Conservation (phyloP, 257 asterid species). For the Ophiorrhiza pumila region DNA sequence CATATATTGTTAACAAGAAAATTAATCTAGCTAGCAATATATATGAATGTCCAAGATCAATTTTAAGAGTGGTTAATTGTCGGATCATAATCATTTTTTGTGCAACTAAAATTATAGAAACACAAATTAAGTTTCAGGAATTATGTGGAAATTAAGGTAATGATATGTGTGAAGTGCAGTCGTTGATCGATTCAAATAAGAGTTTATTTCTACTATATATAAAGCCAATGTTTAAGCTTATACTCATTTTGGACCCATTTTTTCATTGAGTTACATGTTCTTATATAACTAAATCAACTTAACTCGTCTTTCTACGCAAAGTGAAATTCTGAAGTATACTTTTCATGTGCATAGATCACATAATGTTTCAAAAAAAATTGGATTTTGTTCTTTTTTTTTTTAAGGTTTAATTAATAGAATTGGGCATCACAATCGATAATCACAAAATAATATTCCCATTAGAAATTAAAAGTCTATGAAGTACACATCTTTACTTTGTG, state of each 20-base stretch:
- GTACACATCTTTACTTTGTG: conserved; percentile 4
- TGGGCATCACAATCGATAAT: not conserved
- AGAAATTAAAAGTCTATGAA: not conserved
- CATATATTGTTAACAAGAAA: too few relatives aligned
- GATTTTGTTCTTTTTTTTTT: not conserved
- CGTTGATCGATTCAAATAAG: not conserved
- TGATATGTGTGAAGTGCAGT: not conserved
- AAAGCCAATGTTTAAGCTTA: too few relatives aligned
- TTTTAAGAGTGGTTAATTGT: too few relatives aligned
- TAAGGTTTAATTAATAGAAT: not conserved
- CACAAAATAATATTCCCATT: not conserved
- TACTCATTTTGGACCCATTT: not conserved
- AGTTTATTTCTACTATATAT: not conserved
- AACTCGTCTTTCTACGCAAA: too few relatives aligned
- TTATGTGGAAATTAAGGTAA: too few relatives aligned
- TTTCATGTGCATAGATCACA: not conserved
- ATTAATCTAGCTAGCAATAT: too few relatives aligned
- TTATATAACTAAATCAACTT: not conserved
- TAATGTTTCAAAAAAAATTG: not conserved
- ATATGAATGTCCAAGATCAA: too few relatives aligned
- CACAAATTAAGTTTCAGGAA: too few relatives aligned
- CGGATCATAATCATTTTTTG: too few relatives aligned
- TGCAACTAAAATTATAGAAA: too few relatives aligned
- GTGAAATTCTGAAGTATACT: not conserved
- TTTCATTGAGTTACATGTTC: not conserved